A percentile compares a stretch with the other conserved stretches of the same genome.
Conservation (phyloP, 2,329 filamentous ascomycete genomes). For the Fonsecaea multimorphosa region DNA sequence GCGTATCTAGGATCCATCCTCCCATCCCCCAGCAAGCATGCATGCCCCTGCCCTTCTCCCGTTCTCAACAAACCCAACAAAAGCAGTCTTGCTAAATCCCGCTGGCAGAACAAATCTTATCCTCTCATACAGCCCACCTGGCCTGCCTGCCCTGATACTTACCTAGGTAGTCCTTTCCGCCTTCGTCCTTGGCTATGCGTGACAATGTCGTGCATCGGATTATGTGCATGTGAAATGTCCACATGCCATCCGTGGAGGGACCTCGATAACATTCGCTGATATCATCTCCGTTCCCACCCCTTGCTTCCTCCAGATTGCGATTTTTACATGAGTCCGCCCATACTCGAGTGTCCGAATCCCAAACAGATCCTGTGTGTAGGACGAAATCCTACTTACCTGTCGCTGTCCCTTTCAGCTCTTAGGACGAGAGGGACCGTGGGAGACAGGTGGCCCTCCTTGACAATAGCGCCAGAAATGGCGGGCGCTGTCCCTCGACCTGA, state of each 20-base stretch:
- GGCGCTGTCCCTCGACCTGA: background rate
- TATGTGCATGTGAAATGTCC: constrained; percentile 26
- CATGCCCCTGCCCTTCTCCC: constrained; percentile 1
- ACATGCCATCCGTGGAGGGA: background rate
- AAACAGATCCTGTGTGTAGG: background rate
- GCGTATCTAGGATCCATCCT: constrained; percentile 7
- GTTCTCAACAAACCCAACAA: constrained; percentile 17
- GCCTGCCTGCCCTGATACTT: background rate
- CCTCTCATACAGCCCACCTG: constrained; percentile 13
- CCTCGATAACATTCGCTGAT: constrained; percentile 2
- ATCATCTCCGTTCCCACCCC: background rate
- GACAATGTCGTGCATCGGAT: constrained; percentile 22
- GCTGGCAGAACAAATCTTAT: constrained; percentile 3
- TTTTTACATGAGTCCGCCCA: background rate
- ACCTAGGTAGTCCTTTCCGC: background rate
- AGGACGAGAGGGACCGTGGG: background rate
- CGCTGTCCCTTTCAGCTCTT: background rate
- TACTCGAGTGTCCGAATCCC: background rate
- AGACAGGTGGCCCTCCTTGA: background rate
- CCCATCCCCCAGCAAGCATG: background rate
- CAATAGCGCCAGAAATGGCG: background rate
- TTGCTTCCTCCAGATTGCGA: background rate
- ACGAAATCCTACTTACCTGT: background rate
- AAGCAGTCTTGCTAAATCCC: constrained; percentile 1
- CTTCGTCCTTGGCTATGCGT: constrained; percentile 2